Evolutionary conservation across 495 filamentous ascomycete species (phyloP), one percentile per base, ranked within the genome.

Genomic region (Penicillium salamii): DNA sequence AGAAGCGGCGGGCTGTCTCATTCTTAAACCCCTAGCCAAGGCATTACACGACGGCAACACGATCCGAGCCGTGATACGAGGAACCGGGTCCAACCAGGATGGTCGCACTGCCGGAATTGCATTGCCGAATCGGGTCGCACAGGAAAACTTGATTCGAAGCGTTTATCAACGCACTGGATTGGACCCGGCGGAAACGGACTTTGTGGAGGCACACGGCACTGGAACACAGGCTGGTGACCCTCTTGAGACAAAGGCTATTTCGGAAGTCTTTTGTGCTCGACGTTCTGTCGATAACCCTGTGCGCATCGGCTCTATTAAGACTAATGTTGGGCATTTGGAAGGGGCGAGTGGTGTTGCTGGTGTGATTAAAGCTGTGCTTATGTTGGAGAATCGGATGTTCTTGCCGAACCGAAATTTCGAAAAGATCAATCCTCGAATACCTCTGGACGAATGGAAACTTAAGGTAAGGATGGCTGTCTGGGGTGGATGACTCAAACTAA

Each of bases 181-280:
- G 1, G 54, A 68, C 33, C 53, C 56, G 0, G 13, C 3, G 1
- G 45, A 58, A 14, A 64, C 57, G 0, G 46, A 49, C 6, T 66
- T 58, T 38, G 52, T 72, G 3, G 66, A 72, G 42, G 47, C 54
- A 3, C 50, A 72, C 67, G 50, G 80, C 13, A 86, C 83, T 0
- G 84, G 83, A 5, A 87, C 84, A 2, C 64, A 61, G 5, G 68
- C 71, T 1, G 83, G 83, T 3, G 85, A 88, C 54, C 83, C 82
- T 0, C 72, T 80, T 1, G 85, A 89, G 53, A 67, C 75, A 0
- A 69, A 63, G 2, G 83, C 81, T 1, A 81, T 83, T 17, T 39
- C 49, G 1, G 24, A 32, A 20, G 50, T 58, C 7, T 56, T 66
- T 46, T 54, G 49, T 3, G 29, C 38, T 14, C 46, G 41, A n/a